Evolutionary conservation across 805 yeast species (phyloP), one percentile per base, ranked within the genome.

Genomic region (Candida schatavii): DNA sequence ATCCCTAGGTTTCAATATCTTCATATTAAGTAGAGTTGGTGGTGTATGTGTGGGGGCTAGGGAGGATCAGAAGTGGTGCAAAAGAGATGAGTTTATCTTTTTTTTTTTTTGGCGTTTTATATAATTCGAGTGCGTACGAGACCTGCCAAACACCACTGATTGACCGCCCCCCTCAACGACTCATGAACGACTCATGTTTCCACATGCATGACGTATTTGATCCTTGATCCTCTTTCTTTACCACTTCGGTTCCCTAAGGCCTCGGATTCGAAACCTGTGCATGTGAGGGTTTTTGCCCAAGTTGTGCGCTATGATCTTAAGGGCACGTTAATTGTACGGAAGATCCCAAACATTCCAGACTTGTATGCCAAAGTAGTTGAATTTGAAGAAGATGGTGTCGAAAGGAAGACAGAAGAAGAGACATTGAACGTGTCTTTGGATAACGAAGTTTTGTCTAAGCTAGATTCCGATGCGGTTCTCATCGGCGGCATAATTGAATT

Each of bases 1-100:
- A 35, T 80, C 84, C 44, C 88, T 62, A 31, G 68, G 72, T 21
- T 61, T 57, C 23, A 75, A 59, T 3, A 75, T 65, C 58, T 70
- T 64, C 77, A 72, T 71, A 17, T 11, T 21, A 20, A n/a, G n/a
- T n/a, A n/a, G n/a, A n/a, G n/a, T n/a, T n/a, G n/a, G n/a, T n/a
- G n/a, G n/a, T n/a, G n/a, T n/a, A n/a, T n/a, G n/a, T n/a, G n/a
- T n/a, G n/a, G n/a, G n/a, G n/a, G n/a, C n/a, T n/a, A n/a, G n/a
- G n/a, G n/a, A n/a, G n/a, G n/a, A n/a, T n/a, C n/a, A n/a, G n/a
- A n/a, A n/a, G n/a, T n/a, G n/a, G n/a, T n/a, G n/a, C n/a, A n/a
- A n/a, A 25, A 10, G 28, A 25, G 28, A 25, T 25, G 28, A 25
- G 28, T 39, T 30, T 36, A 39, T 20, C 31, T 27, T 10, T 40